Evolutionary conservation across 2,329 filamentous ascomycete genomes (phyloP), one percentile per base, ranked within the genome.

Genomic region (Exophiala sp.): DNA sequence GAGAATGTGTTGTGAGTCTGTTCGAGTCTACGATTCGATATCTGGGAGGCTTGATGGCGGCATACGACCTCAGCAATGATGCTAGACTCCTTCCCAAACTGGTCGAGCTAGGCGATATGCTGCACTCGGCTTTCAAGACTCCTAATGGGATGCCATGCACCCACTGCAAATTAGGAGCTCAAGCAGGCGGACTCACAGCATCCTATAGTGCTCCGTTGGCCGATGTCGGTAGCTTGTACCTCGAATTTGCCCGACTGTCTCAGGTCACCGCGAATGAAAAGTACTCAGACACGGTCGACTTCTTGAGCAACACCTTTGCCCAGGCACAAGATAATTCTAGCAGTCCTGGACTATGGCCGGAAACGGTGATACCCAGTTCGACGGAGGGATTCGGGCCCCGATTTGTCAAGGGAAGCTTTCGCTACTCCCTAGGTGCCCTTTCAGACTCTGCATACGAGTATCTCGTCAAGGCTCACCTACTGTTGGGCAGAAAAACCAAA

Each of bases 401-500:
- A 8, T 39, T 30, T 22, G 34, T 55, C 7, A 29, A 19, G n/a
- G 16, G 2, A 19, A 43, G 19, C 23, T 19, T 30, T 14, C 24
- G 57, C 22, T 81, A 75, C 60, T 75, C 75, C 0, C 68, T 81
- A 50, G 77, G 78, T n/a, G 76, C 71, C 10, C 73, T 76, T 69
- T 70, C 73, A 2, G 77, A 80, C 62, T 78, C 75, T 5, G 64
- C 76, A 0, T 80, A 80, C 57, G 78, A 80, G 57, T 80, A 79
- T 56, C 64, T 81, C 11, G 74, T 76, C 0, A 80, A 81, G 63
- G 73, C 89, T 70, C 85, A 84, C 63, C 69, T 91, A 4, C 76
- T 95, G 2, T 77, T 95, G 1, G 86, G 87, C 49, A 88, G 88
- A 0, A 73, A 81, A 1, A 79, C 82, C 54, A 39, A 50, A 22